A percentile compares a stretch with the other conserved stretches of the same genome.
Evolutionary conservation across 2,329 filamentous ascomycete genomes (phyloP).

Genomic region (Hypoxylon sp.): DNA sequence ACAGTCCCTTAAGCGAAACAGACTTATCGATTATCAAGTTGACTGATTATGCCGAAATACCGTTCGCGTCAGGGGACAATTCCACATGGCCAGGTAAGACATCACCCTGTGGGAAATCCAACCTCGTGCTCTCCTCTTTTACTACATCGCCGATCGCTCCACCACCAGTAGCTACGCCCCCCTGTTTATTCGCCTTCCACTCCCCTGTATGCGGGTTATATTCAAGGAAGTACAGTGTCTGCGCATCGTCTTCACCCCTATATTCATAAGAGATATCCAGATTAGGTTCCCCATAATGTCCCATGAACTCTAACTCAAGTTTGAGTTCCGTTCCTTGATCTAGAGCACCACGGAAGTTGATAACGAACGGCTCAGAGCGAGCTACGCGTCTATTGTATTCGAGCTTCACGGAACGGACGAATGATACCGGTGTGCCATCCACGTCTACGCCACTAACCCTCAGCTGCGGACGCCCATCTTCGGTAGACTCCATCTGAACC

Average conservation of each 20-base stretch:
- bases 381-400: constrained; percentile 56
- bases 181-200: constrained; percentile 45
- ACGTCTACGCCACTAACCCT: constrained; percentile 57
- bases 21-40: no score
- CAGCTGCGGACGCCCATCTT: constrained; percentile 50
- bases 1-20: no score
- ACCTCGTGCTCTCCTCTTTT: neutral
- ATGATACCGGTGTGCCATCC: constrained; percentile 60
- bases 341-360: constrained; percentile 55
- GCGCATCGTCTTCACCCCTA: constrained; percentile 16
- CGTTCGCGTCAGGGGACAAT: neutral
- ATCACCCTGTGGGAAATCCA: neutral
- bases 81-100: neutral
- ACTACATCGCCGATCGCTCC: neutral
- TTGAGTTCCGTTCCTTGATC: constrained; percentile 50
- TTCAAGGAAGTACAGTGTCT: constrained; percentile 50
- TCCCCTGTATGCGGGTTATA: constrained; percentile 51
- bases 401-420: constrained; percentile 59
- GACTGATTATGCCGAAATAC: neutral
- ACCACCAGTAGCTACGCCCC: neutral
- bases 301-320: constrained; percentile 64
- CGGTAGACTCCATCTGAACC: constrained; percentile 48
- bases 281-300: constrained; percentile 62
- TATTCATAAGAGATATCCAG: constrained; percentile 52
- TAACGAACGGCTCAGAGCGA: constrained; percentile 57